Evolutionary conservation across 306 rosid genomes (phyloP), one percentile per base, ranked within the genome.

Genomic region (Trifolium dubium): DNA sequence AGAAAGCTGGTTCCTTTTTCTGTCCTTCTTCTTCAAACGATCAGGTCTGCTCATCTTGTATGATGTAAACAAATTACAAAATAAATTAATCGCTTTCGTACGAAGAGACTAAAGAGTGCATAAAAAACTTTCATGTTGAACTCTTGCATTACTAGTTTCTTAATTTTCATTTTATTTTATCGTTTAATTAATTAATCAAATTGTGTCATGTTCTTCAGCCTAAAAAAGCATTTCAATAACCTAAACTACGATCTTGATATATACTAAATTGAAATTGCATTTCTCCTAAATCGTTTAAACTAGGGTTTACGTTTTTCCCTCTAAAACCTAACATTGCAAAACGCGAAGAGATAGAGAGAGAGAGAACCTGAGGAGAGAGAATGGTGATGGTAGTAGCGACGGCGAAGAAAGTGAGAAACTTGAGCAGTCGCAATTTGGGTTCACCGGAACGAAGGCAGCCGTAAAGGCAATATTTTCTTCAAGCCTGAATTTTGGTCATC

Each of bases 41-140:
- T 79, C 83, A 76, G 69, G 71, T 64, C 84, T 75, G 74, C 90
- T 87, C 90, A 88, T 94, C 83, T 70, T 79, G 82, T 81, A 81
- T 73, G 72, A 54, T 55, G 40, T 64, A 79, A 75, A 64, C 39
- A 74, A 77, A 76, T 50, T 6, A 66, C 30, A 54, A 55, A 69
- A 77, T 17, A 29, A 72, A 77, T 59, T 64, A 58, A 67, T 59
- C 75, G 32, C 31, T 46, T 30, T 72, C 37, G 17, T n/a, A 12
- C 55, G 15, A 44, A 64, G 55, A 54, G 14, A 73, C 73, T 77
- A 76, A 67, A 74, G 56, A 72, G 54, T 69, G 59, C 76, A 71
- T 65, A 19, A 23, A 53, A 51, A 72, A 79, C 40, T 62, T 39
- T 8, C 62, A 12, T 67, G 63, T 32, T 75, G 64, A 75, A 67